Evolutionary conservation across 768 basidiomycete genomes (phyloP).

Genomic region (Hericium rajendrae): DNA sequence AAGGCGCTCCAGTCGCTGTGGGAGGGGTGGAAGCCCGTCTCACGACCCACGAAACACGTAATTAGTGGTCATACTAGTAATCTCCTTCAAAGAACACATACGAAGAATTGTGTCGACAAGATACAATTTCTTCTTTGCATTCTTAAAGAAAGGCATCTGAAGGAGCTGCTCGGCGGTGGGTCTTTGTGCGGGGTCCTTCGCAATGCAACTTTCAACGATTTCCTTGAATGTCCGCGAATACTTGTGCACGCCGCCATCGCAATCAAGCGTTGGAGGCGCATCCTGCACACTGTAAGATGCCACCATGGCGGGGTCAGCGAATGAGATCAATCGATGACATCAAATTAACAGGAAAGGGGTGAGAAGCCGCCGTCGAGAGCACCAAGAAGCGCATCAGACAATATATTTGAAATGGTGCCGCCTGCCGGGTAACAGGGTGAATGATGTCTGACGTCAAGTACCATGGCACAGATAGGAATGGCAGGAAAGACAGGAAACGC

Average conservation of each 20-base stretch:
- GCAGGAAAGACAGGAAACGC: slow-evolving; percentile 13
- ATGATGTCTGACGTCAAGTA: neutral
- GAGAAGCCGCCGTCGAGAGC: neutral
- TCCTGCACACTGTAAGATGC: slow-evolving; percentile 52
- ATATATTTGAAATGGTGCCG: neutral
- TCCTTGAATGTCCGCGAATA: slow-evolving; percentile 81
- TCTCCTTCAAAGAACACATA: slow-evolving; percentile 19
- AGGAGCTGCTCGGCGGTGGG: slow-evolving; percentile 75
- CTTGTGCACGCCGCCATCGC: slow-evolving; percentile 58
- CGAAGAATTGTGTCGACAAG: slow-evolving; percentile 70
- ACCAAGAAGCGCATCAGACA: neutral
- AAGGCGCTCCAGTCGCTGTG: slow-evolving; percentile 60
- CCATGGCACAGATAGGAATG: neutral
- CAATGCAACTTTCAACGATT: slow-evolving; percentile 71
- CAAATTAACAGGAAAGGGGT: neutral
- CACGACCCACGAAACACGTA: neutral
- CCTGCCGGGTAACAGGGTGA: neutral
- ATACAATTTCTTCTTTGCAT: slow-evolving; percentile 68
- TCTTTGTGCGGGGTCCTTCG: slow-evolving; percentile 74
- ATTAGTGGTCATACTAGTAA: neutral
- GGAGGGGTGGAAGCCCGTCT: slow-evolving; percentile 66
- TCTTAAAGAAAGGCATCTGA: slow-evolving; percentile 68
- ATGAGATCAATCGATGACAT: neutral
- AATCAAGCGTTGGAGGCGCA: slow-evolving; percentile 67
- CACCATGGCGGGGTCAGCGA: neutral